Base-by-base conservation (phyloP, 1,139 yeast genomes). In the Blastobotrys apis region DNA sequence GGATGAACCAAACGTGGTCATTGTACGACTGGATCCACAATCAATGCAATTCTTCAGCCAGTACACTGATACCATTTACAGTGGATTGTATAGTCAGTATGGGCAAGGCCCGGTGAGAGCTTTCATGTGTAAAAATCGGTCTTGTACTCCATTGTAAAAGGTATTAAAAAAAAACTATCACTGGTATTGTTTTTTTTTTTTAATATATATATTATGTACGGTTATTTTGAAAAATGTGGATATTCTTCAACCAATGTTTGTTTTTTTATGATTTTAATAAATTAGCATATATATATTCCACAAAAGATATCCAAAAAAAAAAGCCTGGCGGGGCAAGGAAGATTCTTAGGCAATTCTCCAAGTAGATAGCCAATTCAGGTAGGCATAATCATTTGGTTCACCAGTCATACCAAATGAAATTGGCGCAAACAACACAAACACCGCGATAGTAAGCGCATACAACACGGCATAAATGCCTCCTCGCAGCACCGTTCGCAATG, bases 351-450 rank as follows among this genome's bases (percentile, higher is more conserved):
- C 20, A 29, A 45, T 74, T 58, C 75, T 75, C 98, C 98, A 92
- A 5, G 86, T 68, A 32, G 73, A 66, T 56, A 92, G 73, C 76
- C 92, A 75, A 64, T 84, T 80, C 69, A 92, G 74, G 68, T 87
- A 79, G 43, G 69, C 67, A 73, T 75, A 92, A 50, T 86, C 69
- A 26, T 68, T 64, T 48, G 79, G 75, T 47, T 87, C 83, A 39
- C 97, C 97, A 46, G 74, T 81, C 94, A 94, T 81, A 61, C 99
- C 99, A 60, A 85, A 84, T 1, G 95, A 77, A 45, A 92, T 70
- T 58, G 85, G 84, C 54, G 87, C 73, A 68, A 85, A 84, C 64
- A 75, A 73, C 69, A 78, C 71, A 73, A 87, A 92, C 47, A 80
- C 70, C 30, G 80, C 86, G 51, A 79, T 71, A 37, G 85, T 81